A percentile compares a stretch with the other conserved stretches of the same genome.
Conservation (phyloP, 2,329 filamentous ascomycete species). For the Achaetomium macrosporum region DNA sequence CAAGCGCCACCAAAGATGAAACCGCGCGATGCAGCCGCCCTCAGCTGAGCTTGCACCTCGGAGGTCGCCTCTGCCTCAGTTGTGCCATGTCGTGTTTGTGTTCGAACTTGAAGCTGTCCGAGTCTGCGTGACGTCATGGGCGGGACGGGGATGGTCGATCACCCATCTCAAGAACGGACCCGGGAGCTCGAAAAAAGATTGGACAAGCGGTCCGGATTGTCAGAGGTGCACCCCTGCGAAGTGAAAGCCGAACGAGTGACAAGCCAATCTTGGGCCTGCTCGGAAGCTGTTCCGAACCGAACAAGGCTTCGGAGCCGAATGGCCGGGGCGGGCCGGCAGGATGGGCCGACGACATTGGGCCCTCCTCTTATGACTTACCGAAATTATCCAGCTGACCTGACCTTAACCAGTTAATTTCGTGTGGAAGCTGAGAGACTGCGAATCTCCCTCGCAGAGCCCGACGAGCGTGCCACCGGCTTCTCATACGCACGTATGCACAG, state of each 20-base stretch:
- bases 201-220: slow-evolving; percentile 1
- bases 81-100: slow-evolving; percentile 1
- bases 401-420: background rate
- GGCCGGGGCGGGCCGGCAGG: background rate
- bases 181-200: background rate
- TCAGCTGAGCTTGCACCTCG: background rate
- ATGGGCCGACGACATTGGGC: background rate
- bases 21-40: background rate
- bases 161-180: background rate
- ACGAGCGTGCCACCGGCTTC: background rate
- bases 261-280: background rate
- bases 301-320: background rate
- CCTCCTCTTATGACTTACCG: background rate
- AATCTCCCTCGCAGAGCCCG: background rate
- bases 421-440: too few species aligned
- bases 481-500: background rate
- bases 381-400: background rate
- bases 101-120: background rate
- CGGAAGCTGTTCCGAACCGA: background rate
- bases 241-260: background rate
- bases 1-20: slow-evolving; percentile 1
- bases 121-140: slow-evolving; percentile 4
- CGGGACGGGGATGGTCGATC: background rate
- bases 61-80: background rate
- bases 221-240: background rate